Base-by-base conservation (phyloP, 208 protist genomes). In the Leishmania arabica region DNA sequence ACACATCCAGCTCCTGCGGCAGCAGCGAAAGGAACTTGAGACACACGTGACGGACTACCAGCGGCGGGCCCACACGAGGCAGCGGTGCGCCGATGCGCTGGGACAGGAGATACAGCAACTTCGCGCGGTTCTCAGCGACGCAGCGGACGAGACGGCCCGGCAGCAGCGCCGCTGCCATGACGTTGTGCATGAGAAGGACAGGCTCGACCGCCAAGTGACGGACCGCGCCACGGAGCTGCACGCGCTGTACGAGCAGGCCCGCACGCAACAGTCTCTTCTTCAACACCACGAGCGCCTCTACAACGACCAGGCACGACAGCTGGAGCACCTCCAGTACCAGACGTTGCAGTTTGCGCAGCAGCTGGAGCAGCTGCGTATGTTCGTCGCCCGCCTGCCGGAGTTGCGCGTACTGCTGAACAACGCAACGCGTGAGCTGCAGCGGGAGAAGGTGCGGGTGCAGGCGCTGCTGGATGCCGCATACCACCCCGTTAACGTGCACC, bases 181-280 rank as follows among this genome's bases (percentile, higher is more conserved):
- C 51, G 94, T 99, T n/a, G 89, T 99, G 37, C 96, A 97, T 75
- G 98, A 99, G 88, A 86, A 98, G 45, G 98, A 99, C 83, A 90
- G 99, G 21, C 90, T 99, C 8, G 87, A 89, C 62, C 90, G 90
- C 53, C 95, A 99, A 83, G 91, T 99, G n/a, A 98, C 99, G 62
- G 79, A 95, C 68, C 89, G 98, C 42, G 96, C 99, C 69, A 93
- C 98, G 83, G 98, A 99, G 89, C 90, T 99, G 24, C 90, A 92
- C 66, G 72, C 90, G 66, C 84, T 99, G 15, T 99, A 99, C 86
- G 98, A 99, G 78, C 98, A 98, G 82, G 95, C 99, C n/a, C 97
- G 95, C 79, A 96, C 99, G 34, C 97, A 99, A 82, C 88, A 98
- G 84, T 87, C 91, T 21, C 94, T 95, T 47, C 89, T 99, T 7